Conservation (phyloP, 164 flowering plant species). For the Sedum album region DNA sequence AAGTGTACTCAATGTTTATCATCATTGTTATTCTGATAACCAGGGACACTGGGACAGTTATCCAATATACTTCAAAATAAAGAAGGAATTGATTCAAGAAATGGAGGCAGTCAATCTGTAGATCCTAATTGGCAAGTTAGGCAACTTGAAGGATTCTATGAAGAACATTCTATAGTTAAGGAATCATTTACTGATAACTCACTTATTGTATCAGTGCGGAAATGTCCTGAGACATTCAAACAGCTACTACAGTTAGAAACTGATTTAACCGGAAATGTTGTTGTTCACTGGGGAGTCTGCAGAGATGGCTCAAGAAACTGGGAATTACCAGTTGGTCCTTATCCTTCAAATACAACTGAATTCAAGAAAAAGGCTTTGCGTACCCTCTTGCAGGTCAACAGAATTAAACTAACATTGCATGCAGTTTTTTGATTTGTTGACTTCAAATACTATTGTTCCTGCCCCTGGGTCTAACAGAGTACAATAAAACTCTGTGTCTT, state of each 20-base stretch:
- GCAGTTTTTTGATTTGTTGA: background rate
- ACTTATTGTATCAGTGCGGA: conserved; percentile 47
- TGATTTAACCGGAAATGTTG: conserved; percentile 71
- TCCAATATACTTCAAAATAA: conserved; percentile 39
- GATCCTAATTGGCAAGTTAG: conserved; percentile 23
- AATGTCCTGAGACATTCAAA: conserved; percentile 43
- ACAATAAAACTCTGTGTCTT: background rate
- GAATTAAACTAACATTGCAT: background rate
- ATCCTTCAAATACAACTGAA: conserved; percentile 53
- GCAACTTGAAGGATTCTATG: conserved; percentile 57
- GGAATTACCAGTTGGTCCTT: conserved; percentile 71
- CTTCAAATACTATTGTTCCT: background rate
- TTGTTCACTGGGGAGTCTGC: conserved; percentile 94
- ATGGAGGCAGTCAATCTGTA: conserved; percentile 19
- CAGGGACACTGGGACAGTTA: conserved; percentile 56
- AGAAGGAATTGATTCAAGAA: conserved; percentile 27
- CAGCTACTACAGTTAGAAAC: conserved; percentile 58
- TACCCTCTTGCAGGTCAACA: conserved; percentile 62
- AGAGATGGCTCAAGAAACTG: conserved; percentile 51
- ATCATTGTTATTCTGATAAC: conserved; percentile 10
- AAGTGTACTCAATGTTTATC: background rate
- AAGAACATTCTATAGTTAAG: conserved; percentile 52
- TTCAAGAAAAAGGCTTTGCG: conserved; percentile 81
- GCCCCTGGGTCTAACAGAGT: background rate
- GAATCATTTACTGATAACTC: conserved; percentile 35